phyloP scores from a whole-genome alignment of 1,284 basidiomycete genomes.

The Sanguinoderma infundibulare region DNA sequence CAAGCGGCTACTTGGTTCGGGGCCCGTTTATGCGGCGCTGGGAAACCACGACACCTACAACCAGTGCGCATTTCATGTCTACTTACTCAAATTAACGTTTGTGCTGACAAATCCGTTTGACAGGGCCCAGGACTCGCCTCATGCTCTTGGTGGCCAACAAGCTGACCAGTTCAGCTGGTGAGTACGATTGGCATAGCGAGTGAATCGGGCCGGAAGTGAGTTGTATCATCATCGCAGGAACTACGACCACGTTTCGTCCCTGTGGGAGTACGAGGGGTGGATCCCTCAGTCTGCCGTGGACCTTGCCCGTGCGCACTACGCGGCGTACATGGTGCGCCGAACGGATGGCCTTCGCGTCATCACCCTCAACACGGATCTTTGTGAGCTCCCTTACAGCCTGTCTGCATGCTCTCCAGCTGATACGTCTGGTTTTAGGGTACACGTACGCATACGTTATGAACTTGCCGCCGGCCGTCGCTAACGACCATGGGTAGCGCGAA shows the following conservation, averaged over 20 bases:
- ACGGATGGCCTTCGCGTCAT: conserved; percentile 74
- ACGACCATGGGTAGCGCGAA: conserved; percentile 51
- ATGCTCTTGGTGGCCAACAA: conserved; percentile 56
- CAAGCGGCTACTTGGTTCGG: conserved; percentile 60
- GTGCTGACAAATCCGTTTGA: not conserved
- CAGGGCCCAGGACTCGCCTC: conserved; percentile 69
- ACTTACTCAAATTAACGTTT: no score
- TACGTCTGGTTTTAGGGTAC: conserved; percentile 44
- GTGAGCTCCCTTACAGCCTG: conserved; percentile 43
- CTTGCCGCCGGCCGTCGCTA: not conserved
- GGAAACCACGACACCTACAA: conserved; percentile 82
- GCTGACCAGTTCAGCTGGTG: conserved; percentile 71
- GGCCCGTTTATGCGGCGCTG: conserved; percentile 72
- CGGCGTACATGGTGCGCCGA: conserved; percentile 74
- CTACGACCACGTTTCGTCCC: conserved; percentile 70
- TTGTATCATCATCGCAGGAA: conserved; percentile 50
- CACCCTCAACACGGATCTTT: conserved; percentile 79
- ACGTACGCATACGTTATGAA: conserved; percentile 37
- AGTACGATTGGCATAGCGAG: conserved; percentile 8
- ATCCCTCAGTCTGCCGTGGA: conserved; percentile 60
- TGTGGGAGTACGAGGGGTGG: conserved; percentile 79
- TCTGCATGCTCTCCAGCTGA: not conserved
- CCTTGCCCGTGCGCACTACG: conserved; percentile 71
- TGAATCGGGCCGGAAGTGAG: no score
- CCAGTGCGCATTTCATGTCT: conserved; percentile 43